Conservation (phyloP, 805 yeast species). For the Komagataella ulmi region DNA sequence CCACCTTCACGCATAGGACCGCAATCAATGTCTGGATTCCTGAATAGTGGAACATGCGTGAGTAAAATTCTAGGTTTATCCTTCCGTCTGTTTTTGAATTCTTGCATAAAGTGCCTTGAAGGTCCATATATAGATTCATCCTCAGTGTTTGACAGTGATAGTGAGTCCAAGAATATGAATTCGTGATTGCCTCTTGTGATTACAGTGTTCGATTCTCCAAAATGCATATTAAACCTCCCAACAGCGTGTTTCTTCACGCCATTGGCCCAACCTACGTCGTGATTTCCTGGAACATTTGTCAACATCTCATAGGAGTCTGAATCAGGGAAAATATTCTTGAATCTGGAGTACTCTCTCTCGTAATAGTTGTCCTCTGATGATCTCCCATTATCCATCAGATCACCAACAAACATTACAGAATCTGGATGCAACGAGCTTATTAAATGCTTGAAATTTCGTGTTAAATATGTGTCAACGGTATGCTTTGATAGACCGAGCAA, state of each 20-base stretch:
- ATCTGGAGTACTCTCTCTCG: constrained; percentile 49
- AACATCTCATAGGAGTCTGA: constrained; percentile 2
- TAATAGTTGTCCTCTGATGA: constrained; percentile 35
- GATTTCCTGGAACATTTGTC: constrained; percentile 66
- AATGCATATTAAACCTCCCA: constrained; percentile 51
- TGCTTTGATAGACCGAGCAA: constrained; percentile 41
- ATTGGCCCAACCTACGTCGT: constrained; percentile 88
- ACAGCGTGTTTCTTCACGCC: constrained; percentile 42
- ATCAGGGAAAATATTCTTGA: constrained; percentile 43
- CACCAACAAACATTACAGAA: constrained; percentile 73
- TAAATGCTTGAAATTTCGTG: constrained; percentile 56
- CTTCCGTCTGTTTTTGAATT: constrained; percentile 11
- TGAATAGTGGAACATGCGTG: constrained; percentile 77
- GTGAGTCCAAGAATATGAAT: constrained; percentile 63
- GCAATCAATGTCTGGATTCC: constrained; percentile 54
- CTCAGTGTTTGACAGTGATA: constrained; percentile 52
- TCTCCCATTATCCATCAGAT: constrained; percentile 88
- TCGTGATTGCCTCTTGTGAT: constrained; percentile 60
- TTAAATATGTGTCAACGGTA: constrained; percentile 67
- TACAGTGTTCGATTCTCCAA: constrained; percentile 54
- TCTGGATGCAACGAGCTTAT: constrained; percentile 58
- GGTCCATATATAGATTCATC: constrained; percentile 29
- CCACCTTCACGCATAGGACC: constrained; percentile 66
- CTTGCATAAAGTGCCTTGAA: constrained; percentile 38
- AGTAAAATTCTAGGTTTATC: constrained; percentile 55